These are phyloP conservation scores for Sextonia rubra DNA, from an alignment of 164 flowering plant species.

Conservation along the genomic window DNA sequence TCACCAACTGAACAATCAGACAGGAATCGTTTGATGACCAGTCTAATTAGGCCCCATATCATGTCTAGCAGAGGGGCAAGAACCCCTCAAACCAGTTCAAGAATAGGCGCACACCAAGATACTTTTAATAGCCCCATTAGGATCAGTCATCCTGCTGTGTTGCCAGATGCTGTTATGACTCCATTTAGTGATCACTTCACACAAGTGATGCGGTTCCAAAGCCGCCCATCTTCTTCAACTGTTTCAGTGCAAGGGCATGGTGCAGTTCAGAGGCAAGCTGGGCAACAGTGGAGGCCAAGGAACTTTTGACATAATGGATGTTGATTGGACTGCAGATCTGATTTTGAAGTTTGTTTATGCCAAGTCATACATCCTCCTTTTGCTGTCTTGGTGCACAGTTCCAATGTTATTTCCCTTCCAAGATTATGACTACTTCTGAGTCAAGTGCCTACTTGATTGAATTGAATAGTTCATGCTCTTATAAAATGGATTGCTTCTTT, in stretches of 20 bases:
- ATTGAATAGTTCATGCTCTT: neutral
- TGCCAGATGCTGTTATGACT: neutral
- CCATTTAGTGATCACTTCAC: conserved; percentile 9
- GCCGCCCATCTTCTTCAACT: conserved; percentile 11
- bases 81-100: conserved; percentile 16
- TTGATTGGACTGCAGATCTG: neutral
- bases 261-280: conserved; percentile 12
- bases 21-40: conserved; percentile 24
- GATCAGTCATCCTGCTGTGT: neutral
- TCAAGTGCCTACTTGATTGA: neutral
- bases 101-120: conserved; percentile 4
- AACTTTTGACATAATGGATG: neutral
- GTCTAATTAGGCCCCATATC: conserved; percentile 38
- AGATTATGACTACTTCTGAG: neutral
- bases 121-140: neutral
- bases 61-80: conserved; percentile 3
- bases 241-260: neutral
- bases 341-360: neutral
- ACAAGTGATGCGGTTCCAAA: conserved; percentile 1
- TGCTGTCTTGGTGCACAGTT: neutral
- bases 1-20: conserved; percentile 15
- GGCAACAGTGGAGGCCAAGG: conserved; percentile 29
- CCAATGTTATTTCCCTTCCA: neutral
- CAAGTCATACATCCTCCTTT: neutral
- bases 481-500: neutral